Base-by-base conservation (phyloP, 495 filamentous ascomycete genomes). In the Neurospora cerealis region DNA sequence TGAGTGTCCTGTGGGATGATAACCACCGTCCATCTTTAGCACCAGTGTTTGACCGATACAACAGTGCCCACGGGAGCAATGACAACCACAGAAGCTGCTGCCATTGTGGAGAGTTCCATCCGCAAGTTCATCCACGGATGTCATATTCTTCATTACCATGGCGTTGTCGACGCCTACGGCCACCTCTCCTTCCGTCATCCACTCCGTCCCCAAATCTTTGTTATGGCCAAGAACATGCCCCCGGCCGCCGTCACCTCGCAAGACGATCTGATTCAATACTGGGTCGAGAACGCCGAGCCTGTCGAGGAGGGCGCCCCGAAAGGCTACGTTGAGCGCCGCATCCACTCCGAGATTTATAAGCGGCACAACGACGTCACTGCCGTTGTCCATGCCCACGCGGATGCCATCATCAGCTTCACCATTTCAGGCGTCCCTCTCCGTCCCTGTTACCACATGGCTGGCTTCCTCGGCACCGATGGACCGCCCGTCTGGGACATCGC, bases 111-210 rank as follows among this genome's bases (percentile, higher is more conserved):
- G n/a, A 28, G 46, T 15, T 0, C 0, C 4, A 70, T 70, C 28
- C 70, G 71, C 19, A 72, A 74, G 17, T 78, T 78, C 40, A 79
- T 82, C 32, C 19, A 76, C 15, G 80, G 73, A 38, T 71, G 73
- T 54, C 79, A 81, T 69, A 82, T 82, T 28, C 75, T 82, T 1
- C 80, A 81, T 70, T 62, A 78, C 66, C 80, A 87, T 38, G 76
- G 77, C 34, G 81, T 89, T 40, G 74, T 89, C 46, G 87, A 88
- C 73, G 86, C 85, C 7, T 89, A 85, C 72, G 87, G 87, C 54
- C 87, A 89, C 69, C 79, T 88, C 41, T 87, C 86, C 4, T 74
- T 88, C 39, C 81, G 87, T 1, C 77, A 88, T 72, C 85, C 84
- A 0, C 17, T 74, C 46, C 81, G 83, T 44, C 76, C 77, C 2